These are phyloP conservation scores for Curvularia lunata DNA, from an alignment of 2,329 filamentous ascomycete genomes.

Conservation along the genomic window DNA sequence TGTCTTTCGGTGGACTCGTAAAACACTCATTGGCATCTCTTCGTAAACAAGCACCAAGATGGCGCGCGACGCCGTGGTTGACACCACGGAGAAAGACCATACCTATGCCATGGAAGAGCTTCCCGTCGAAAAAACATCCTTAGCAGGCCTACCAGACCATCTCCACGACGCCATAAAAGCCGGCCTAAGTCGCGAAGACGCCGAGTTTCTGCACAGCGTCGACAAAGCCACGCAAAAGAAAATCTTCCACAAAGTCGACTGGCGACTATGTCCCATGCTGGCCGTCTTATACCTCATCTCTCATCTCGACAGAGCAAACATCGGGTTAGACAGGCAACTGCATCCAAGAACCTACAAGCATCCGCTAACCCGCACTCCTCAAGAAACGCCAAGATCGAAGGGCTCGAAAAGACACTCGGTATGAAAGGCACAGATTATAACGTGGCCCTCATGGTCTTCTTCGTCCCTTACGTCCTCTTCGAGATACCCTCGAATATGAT, in stretches of 20 bases:
- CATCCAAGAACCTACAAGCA: neutral
- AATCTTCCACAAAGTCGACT: conserved; percentile 34
- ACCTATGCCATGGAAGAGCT: neutral
- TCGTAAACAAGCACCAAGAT: neutral
- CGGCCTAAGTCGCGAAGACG: conserved; percentile 33
- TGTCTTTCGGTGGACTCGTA: neutral
- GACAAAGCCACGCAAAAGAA: conserved; percentile 30
- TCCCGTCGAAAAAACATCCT: neutral
- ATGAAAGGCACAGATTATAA: conserved; percentile 64
- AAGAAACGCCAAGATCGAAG: conserved; percentile 53
- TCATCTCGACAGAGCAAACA: conserved; percentile 46
- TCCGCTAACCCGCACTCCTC: neutral
- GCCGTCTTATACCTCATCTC: conserved; percentile 39
- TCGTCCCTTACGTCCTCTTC: conserved; percentile 58
- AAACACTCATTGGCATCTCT: neutral
- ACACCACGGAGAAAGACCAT: neutral
- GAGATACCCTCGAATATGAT: conserved; percentile 66
- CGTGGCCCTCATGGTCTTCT: conserved; percentile 59
- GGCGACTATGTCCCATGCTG: conserved; percentile 30
- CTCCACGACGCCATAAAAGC: conserved; percentile 18
- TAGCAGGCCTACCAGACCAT: conserved; percentile 9
- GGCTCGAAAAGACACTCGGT: conserved; percentile 28
- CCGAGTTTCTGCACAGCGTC: conserved; percentile 33
- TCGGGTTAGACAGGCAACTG: conserved; percentile 23
- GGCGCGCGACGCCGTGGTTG: neutral